Conservation (phyloP, 495 filamentous ascomycete genomes). For the Podospora pseudocomata region DNA sequence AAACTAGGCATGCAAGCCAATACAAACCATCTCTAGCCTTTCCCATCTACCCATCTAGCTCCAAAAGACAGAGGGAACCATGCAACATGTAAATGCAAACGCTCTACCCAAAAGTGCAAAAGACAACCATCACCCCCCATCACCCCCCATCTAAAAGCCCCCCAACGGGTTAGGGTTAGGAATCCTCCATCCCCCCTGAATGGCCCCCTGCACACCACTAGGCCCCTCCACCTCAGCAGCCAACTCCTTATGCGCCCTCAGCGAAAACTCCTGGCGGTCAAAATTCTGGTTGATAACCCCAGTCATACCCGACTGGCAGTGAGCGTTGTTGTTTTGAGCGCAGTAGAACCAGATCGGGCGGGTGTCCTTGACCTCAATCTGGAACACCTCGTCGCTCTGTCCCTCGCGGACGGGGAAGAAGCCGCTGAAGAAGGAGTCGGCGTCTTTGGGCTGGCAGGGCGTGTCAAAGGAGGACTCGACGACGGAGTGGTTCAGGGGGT, state of each 20-base stretch:
- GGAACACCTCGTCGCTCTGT: conserved; percentile 29
- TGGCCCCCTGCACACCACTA: neutral
- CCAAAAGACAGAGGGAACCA: neutral
- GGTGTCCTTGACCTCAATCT: conserved; percentile 38
- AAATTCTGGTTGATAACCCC: conserved; percentile 22
- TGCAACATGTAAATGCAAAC: neutral
- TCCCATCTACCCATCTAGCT: neutral
- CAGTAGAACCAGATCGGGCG: conserved; percentile 27
- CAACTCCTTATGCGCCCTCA: neutral
- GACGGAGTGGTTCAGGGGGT: conserved; percentile 56
- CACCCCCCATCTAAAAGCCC: conserved; percentile 5
- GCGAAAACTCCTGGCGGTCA: conserved; percentile 7
- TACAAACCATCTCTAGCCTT: neutral
- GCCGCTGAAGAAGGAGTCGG: conserved; percentile 23
- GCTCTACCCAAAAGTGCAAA: neutral
- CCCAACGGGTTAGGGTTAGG: conserved; percentile 14
- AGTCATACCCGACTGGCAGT: conserved; percentile 26
- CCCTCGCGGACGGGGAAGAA: conserved; percentile 27
- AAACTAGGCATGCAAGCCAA: neutral
- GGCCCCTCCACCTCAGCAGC: neutral
- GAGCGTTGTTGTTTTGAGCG: conserved; percentile 16
- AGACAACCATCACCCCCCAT: neutral
- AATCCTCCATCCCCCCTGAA: conserved; percentile 18
- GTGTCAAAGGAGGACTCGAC: conserved; percentile 50
- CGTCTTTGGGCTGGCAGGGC: conserved; percentile 47